phyloP scores from a whole-genome alignment of 2,329 filamentous ascomycete species.

The Colletotrichum chrysophilum region DNA sequence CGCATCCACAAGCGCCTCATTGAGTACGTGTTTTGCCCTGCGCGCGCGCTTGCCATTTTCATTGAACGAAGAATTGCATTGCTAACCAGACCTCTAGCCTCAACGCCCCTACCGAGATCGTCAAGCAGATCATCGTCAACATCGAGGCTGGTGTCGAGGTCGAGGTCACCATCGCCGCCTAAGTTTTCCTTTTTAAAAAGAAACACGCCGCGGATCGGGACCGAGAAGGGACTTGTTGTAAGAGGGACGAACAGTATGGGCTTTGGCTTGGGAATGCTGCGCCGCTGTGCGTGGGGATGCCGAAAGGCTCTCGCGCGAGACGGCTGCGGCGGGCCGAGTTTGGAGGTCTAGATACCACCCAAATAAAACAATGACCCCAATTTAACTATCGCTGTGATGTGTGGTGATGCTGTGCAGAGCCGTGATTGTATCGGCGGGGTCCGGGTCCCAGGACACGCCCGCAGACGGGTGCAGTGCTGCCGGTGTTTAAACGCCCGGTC shows the following conservation, averaged over 20 bases:
- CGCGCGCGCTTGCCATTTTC: fast-evolving
- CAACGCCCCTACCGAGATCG: constrained; percentile 95
- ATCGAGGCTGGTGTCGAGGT: constrained; percentile 94
- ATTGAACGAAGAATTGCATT: neutral
- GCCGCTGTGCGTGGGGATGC: neutral
- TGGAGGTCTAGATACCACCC: constrained; percentile 21
- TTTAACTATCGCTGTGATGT: neutral
- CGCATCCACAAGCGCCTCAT: constrained; percentile 99
- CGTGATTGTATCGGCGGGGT: neutral
- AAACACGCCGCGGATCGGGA: constrained; percentile 37
- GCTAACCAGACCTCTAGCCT: constrained; percentile 56
- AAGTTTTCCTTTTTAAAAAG: constrained; percentile 38
- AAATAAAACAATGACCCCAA: constrained; percentile 12
- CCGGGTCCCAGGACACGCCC: fast-evolving
- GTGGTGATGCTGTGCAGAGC: neutral
- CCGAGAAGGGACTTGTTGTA: neutral
- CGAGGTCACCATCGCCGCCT: constrained; percentile 90
- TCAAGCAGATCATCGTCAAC: constrained; percentile 97
- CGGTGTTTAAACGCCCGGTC: neutral
- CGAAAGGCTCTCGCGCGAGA: neutral
- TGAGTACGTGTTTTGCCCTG: constrained; percentile 63
- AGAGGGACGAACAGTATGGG: constrained; percentile 9
- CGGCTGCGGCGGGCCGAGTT: constrained; percentile 9
- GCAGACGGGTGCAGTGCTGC: neutral
- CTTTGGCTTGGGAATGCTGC: constrained; percentile 6